These are phyloP conservation scores for Xerocomus brunneocitrinus DNA, from an alignment of 768 basidiomycete genomes.

Conservation along the genomic window DNA sequence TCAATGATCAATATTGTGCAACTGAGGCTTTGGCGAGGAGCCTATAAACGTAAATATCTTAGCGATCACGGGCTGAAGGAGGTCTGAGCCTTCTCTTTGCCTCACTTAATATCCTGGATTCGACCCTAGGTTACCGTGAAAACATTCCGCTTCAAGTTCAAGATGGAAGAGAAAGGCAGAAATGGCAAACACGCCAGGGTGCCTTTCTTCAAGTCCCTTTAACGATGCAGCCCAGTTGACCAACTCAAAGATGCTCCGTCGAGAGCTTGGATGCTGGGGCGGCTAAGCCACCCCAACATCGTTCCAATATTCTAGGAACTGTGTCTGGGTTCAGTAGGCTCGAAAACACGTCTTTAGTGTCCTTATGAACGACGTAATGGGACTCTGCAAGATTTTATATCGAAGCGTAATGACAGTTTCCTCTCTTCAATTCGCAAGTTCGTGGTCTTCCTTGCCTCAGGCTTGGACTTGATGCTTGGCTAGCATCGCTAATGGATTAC, in stretches of 20 bases:
- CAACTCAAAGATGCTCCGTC: conserved; percentile 9
- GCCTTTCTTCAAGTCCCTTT: neutral
- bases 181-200: conserved; percentile 3
- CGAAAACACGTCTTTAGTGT: conserved; percentile 6
- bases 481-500: neutral
- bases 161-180: neutral
- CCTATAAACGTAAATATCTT: conserved; percentile 3
- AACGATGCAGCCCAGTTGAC: neutral
- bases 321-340: conserved; percentile 5
- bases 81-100: neutral
- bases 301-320: neutral
- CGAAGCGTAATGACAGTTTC: no score
- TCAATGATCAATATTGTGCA: conserved; percentile 1
- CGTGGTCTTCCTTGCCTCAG: neutral
- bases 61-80: neutral
- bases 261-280: conserved; percentile 12
- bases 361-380: conserved; percentile 11
- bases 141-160: conserved; percentile 6
- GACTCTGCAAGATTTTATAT: no score
- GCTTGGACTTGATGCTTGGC: neutral
- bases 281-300: neutral
- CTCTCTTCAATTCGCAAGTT: neutral
- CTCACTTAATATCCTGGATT: neutral
- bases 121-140: conserved; percentile 7
- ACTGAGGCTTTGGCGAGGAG: conserved; percentile 1